Evolutionary conservation across 495 filamentous ascomycete species (phyloP).

Genomic region (Neurospora cerealis): DNA sequence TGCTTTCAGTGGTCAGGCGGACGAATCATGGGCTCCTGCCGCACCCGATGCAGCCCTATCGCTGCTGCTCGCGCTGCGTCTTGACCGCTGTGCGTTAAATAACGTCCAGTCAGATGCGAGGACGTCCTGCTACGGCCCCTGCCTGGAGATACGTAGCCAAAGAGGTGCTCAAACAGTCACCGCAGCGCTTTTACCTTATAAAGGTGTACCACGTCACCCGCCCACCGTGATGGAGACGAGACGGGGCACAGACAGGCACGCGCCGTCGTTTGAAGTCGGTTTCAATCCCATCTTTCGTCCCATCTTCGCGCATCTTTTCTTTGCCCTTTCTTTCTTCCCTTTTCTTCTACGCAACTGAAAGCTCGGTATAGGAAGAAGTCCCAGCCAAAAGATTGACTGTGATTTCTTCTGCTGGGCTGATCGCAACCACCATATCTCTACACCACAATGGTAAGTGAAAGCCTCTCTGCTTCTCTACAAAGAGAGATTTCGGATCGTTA

Average conservation of each 20-base stretch:
- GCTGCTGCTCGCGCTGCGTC: not conserved
- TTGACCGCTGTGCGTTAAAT: not conserved
- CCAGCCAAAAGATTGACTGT: not conserved
- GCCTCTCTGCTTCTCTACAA: not conserved
- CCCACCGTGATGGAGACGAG: not conserved
- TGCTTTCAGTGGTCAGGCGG: not conserved
- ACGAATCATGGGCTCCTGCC: not conserved
- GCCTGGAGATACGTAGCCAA: not conserved
- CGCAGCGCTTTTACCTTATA: not conserved
- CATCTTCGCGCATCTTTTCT: not conserved
- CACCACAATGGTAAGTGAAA: conserved; percentile 8
- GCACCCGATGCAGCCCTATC: not conserved
- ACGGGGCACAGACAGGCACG: not conserved
- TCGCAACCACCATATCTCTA: not conserved
- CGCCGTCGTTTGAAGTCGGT: not conserved
- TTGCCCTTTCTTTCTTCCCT: not conserved
- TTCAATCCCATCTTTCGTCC: not conserved
- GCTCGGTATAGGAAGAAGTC: not conserved
- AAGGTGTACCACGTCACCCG: not conserved
- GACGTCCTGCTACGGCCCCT: not conserved
- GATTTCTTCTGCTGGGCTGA: not conserved
- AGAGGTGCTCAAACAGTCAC: not conserved
- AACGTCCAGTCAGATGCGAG: not conserved
- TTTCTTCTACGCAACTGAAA: not conserved
- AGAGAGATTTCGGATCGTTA: not conserved